Evolutionary conservation across 179 eudicot genomes (phyloP), one percentile per base, ranked within the genome.

Genomic region (Drosera spatulata): DNA sequence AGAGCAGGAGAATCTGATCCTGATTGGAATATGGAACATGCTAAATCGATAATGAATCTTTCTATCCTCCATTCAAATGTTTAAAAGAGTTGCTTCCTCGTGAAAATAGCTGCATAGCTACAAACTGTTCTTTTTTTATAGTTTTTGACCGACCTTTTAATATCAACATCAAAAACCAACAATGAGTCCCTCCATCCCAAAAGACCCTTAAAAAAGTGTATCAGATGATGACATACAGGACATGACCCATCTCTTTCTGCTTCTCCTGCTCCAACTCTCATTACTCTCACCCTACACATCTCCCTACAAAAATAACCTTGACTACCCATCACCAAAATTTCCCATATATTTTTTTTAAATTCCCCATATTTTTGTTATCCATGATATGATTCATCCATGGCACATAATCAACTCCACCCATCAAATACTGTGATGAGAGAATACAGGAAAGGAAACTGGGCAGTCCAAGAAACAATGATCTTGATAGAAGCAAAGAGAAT

Each of bases 381-480:
- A 50, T 50, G 12, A 50, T 50, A 50, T 50, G 53, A 50, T 50
- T 15, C 7, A 50, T 50, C 12, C 53, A 7, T 50, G 53, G n/a
- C n/a, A 50, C 53, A 45, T 45, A 45, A 6, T 10, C 22, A 51
- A 5, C n/a, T 9, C 1, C n/a, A 51, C 13, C 33, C 33, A 22
- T 22, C 33, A 22, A 22, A 22, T 11, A 55, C 41, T n/a, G n/a
- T 7, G 12, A 50, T 13, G 12, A 78, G 95, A 56, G 97, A 89
- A 8, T 87, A 86, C 66, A 79, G 95, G 22, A 89, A 84, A 65
- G 97, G 97, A 1, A 89, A 89, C 77, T 89, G 97, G 97, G 84
- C 91, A 42, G 52, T 86, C 2, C 81, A 89, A 57, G 97, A 89
- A 54, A 89, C 97, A 10, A 79, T 87, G 85, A 74, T 86, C 2